Evolutionary conservation across 1,284 basidiomycete genomes (phyloP).

Genomic region (Apiotrichum laibachii): DNA sequence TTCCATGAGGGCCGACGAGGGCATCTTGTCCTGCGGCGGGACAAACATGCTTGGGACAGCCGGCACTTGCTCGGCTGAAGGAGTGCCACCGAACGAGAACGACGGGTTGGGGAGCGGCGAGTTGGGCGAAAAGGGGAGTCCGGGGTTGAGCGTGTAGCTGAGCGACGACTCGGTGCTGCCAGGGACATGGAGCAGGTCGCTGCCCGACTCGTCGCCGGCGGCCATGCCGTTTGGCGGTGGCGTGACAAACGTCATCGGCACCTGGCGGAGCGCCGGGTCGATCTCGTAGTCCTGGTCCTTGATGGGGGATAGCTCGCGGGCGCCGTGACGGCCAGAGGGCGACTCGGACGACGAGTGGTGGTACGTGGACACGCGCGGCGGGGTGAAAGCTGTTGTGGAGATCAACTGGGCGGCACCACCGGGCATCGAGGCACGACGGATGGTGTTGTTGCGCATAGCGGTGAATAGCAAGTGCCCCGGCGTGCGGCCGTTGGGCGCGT

Average conservation of each 20-base stretch:
- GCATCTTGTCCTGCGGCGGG: background rate
- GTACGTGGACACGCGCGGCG: constrained; percentile 28
- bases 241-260: constrained; percentile 12
- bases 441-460: constrained; percentile 43
- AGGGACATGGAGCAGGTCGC: constrained; percentile 3
- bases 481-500: constrained; percentile 27
- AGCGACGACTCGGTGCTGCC: constrained; percentile 1
- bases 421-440: constrained; percentile 41
- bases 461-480: constrained; percentile 38
- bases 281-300: constrained; percentile 35
- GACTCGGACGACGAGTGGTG: background rate
- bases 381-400: constrained; percentile 43
- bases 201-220: background rate
- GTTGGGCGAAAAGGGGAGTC: constrained; percentile 29
- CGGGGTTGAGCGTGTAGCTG: constrained; percentile 18
- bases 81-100: constrained; percentile 41
- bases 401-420: constrained; percentile 37
- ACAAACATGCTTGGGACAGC: background rate
- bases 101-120: constrained; percentile 40
- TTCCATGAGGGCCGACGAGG: background rate
- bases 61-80: background rate
- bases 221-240: constrained; percentile 5
- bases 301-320: constrained; percentile 39
- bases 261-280: constrained; percentile 19
- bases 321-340: background rate